Base-by-base conservation (phyloP, 1,139 yeast species). In the Nakaseomyces sp. region DNA sequence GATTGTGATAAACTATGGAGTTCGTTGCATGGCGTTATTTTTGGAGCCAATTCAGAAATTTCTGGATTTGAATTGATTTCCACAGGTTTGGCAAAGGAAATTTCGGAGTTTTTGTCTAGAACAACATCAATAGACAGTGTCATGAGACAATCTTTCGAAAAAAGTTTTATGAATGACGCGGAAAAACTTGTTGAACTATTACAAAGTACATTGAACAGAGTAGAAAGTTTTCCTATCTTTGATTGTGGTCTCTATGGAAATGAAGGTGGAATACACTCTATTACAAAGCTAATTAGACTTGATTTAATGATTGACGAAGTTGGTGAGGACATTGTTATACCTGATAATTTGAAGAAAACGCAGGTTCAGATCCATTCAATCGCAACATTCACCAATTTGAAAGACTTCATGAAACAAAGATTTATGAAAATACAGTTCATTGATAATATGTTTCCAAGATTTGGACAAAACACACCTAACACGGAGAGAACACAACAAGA, bases 311-410 rank as follows among this genome's bases (percentile, higher is more conserved):
- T 50, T 37, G 52, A 51, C 7, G 61, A 60, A 2, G 24, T 61
- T n/a, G 67, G 60, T 7, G 58, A 54, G 9, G 60, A 52, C 5
- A 65, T 59, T 2, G 57, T 57, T 19, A 46, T 65, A 1, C 69
- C 73, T 1, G 55, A 62, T 1, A 58, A 56, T 6, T 55, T 69
- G 51, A 67, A 67, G 31, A 67, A 68, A 30, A 58, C 81, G 56
- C 65, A 77, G 28, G 66, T 88, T 16, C 74, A 89, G 15, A 84
- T 85, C n/a, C 96, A 88, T 60, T 95, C 95, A 0, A 81, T 88
- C 54, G 95, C 96, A 0, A 83, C 96, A 0, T 81, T 87, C 58
- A 76, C 74, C 47, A 77, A 89, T 1, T 71, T 89, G 33, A 81
- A 77, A 43, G 74, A 78, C 1, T 87, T 85, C 55, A 64, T 81